Conservation (phyloP, 1,284 basidiomycete genomes). For the Fomitopsis pinicola region DNA sequence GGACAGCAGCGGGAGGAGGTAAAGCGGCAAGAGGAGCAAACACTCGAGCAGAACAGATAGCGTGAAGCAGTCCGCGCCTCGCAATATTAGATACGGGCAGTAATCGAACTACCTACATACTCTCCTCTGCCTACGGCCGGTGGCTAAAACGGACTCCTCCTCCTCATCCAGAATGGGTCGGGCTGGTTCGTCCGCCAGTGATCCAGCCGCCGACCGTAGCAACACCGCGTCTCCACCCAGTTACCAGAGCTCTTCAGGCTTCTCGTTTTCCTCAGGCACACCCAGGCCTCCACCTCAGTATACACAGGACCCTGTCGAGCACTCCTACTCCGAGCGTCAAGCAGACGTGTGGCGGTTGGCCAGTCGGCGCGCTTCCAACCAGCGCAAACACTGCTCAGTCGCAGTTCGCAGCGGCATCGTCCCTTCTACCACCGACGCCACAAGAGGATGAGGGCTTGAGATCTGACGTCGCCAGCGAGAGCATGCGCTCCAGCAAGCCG, state of each 20-base stretch:
- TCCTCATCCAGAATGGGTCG: too few species aligned
- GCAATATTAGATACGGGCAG: too few species aligned
- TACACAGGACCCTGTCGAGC: conserved; percentile 14
- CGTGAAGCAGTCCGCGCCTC: conserved; percentile 10
- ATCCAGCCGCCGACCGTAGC: conserved; percentile 22
- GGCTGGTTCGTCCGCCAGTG: conserved; percentile 18
- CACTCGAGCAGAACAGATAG: conserved; percentile 6
- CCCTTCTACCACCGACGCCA: neutral
- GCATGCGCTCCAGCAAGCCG: conserved; percentile 49
- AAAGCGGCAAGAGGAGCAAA: conserved; percentile 7
- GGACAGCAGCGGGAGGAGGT: conserved; percentile 13
- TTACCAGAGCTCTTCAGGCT: conserved; percentile 13
- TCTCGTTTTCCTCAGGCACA: conserved; percentile 17
- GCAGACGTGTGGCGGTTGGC: conserved; percentile 15
- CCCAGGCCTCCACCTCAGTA: conserved; percentile 13
- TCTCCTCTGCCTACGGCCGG: too few species aligned
- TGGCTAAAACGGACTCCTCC: too few species aligned
- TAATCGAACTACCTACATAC: too few species aligned
- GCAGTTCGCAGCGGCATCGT: conserved; percentile 9
- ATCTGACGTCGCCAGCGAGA: conserved; percentile 55
- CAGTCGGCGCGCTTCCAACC: conserved; percentile 16
- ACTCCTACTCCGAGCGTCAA: conserved; percentile 15
- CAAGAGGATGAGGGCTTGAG: conserved; percentile 46
- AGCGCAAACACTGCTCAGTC: conserved; percentile 17
- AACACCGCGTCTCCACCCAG: conserved; percentile 29